Conservation (phyloP, 129 eudicot species). For the Escallonia herrerae region DNA sequence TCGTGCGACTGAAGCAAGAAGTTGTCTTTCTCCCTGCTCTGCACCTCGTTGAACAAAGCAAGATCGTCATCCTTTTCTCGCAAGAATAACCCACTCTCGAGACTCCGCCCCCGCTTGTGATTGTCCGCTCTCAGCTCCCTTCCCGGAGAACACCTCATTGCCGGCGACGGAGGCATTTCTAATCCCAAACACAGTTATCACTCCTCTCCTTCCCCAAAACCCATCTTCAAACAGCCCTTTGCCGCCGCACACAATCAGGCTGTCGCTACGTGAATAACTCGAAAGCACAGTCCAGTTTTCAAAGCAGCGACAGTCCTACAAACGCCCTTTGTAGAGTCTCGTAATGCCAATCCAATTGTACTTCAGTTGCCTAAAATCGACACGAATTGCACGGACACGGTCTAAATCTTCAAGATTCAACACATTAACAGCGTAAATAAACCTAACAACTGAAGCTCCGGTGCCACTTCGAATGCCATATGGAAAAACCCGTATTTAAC, state of each 20-base stretch:
- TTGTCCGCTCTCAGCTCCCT: conserved; percentile 52
- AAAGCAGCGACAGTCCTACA: no score
- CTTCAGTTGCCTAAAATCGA: not conserved
- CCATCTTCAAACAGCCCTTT: conserved; percentile 7
- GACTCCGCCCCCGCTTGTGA: conserved; percentile 93
- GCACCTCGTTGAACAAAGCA: conserved; percentile 81
- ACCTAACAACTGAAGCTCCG: no score
- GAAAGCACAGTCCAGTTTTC: not conserved
- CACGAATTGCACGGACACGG: not conserved
- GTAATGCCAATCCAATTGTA: not conserved
- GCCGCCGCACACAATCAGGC: not conserved
- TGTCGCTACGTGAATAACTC: conserved; percentile 3
- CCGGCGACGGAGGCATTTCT: conserved; percentile 84
- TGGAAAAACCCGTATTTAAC: not conserved
- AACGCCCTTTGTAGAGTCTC: no score
- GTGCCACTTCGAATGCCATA: not conserved
- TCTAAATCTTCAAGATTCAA: not conserved
- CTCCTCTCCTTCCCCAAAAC: conserved; percentile 12
- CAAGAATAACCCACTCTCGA: conserved; percentile 57
- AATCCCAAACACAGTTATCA: conserved; percentile 11
- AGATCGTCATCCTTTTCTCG: conserved; percentile 83
- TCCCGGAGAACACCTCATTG: conserved; percentile 54
- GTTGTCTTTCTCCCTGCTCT: conserved; percentile 60
- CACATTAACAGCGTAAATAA: not conserved
- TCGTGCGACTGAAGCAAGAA: conserved; percentile 79